Conservation (phyloP, 1,284 basidiomycete species). For the Ceratobasidium sp. region DNA sequence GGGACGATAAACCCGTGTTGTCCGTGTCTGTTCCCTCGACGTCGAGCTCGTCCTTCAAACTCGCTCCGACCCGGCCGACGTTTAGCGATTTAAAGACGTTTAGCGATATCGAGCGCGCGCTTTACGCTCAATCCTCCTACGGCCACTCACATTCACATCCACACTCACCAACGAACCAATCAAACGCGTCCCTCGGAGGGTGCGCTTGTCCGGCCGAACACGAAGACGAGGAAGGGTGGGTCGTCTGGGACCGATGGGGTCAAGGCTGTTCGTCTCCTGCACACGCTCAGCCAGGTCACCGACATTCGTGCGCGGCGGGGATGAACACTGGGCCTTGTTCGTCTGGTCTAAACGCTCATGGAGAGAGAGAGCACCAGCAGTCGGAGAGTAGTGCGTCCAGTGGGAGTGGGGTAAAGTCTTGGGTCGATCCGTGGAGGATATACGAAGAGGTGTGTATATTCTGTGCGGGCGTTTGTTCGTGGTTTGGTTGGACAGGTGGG, state of each 20-base stretch:
- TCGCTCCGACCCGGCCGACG: slow-evolving; percentile 28
- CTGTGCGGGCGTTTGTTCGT: slow-evolving; percentile 81
- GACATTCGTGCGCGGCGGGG: slow-evolving; percentile 38
- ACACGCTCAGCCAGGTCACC: slow-evolving; percentile 22
- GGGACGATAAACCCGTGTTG: slow-evolving; percentile 71
- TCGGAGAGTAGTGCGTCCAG: not conserved
- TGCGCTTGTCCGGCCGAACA: slow-evolving; percentile 14
- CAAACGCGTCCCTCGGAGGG: slow-evolving; percentile 8
- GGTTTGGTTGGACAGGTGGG: slow-evolving; percentile 63
- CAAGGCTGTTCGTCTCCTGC: slow-evolving; percentile 17
- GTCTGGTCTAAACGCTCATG: slow-evolving; percentile 31
- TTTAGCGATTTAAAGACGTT: slow-evolving; percentile 27
- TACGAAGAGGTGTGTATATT: slow-evolving; percentile 86
- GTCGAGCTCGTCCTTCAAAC: slow-evolving; percentile 12
- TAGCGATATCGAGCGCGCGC: slow-evolving; percentile 54
- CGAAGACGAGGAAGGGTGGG: slow-evolving; percentile 43
- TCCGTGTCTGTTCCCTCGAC: slow-evolving; percentile 63
- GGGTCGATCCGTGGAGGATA: slow-evolving; percentile 65
- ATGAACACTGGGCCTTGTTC: slow-evolving; percentile 41
- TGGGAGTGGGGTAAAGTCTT: not conserved
- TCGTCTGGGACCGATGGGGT: slow-evolving; percentile 44
- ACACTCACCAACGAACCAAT: slow-evolving; percentile 7
- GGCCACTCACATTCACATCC: slow-evolving; percentile 37
- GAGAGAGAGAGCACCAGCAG: not conserved
- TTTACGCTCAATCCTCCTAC: slow-evolving; percentile 50